phyloP scores from a whole-genome alignment of 164 flowering plant species.

The Cinnamomum chago region DNA sequence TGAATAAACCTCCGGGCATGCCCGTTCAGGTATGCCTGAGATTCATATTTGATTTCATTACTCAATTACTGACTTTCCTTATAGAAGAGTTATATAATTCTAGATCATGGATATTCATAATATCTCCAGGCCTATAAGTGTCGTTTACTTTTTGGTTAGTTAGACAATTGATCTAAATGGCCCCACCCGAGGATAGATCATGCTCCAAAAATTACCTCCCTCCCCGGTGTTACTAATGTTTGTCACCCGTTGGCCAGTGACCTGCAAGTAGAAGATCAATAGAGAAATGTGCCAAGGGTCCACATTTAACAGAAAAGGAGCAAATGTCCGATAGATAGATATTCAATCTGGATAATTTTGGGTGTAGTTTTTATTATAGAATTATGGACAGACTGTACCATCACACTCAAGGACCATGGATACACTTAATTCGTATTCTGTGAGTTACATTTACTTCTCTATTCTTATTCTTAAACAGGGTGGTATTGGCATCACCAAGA shows the following conservation, averaged over 20 bases:
- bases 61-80: neutral
- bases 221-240: neutral
- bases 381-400: neutral
- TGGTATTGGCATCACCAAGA: slow-evolving; percentile 70
- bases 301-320: neutral
- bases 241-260: neutral
- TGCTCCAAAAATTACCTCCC: neutral
- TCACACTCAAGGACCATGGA: neutral
- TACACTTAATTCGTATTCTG: neutral
- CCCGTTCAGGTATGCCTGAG: slow-evolving; percentile 74
- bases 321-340: neutral
- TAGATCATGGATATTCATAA: neutral
- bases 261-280: too few relatives aligned
- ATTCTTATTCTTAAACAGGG: slow-evolving; percentile 47
- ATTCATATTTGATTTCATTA: neutral
- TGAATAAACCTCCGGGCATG: slow-evolving; percentile 92
- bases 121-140: neutral
- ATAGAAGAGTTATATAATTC: neutral
- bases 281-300: neutral
- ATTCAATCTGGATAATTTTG: neutral
- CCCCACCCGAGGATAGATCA: neutral
- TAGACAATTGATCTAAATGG: neutral
- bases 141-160: neutral
- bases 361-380: neutral
- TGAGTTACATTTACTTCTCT: neutral